These are phyloP conservation scores for Mycena floridula DNA, from an alignment of 768 basidiomycete species.

Conservation along the genomic window DNA sequence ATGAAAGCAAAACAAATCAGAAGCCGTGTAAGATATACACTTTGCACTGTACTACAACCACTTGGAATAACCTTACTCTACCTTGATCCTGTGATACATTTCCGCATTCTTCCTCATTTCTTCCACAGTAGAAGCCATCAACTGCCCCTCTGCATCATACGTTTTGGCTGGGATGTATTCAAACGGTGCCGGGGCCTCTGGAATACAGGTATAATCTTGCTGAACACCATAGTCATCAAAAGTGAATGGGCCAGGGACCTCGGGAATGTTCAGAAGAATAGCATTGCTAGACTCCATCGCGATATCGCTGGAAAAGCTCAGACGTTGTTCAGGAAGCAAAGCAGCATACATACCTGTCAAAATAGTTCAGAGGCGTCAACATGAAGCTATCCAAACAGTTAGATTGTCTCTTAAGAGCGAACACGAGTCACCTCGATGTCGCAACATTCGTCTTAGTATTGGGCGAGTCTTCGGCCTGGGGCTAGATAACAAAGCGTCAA, in stretches of 20 bases:
- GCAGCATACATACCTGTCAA: too few relatives aligned
- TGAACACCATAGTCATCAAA: conserved; percentile 52
- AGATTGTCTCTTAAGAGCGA: background rate
- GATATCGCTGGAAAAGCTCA: too few relatives aligned
- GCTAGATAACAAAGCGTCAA: conserved; percentile 22
- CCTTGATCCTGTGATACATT: conserved; percentile 31
- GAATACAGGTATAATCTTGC: conserved; percentile 31
- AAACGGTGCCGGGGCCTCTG: conserved; percentile 28
- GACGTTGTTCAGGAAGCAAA: too few relatives aligned
- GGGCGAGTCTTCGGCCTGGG: conserved; percentile 60
- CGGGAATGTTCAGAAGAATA: conserved; percentile 37
- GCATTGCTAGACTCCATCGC: conserved; percentile 54
- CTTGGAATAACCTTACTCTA: too few relatives aligned
- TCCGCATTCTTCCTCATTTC: conserved; percentile 34
- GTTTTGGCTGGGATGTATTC: conserved; percentile 27
- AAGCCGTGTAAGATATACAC: too few relatives aligned
- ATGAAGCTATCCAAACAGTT: conserved; percentile 34
- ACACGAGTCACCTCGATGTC: conserved; percentile 36
- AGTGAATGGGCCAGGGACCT: conserved; percentile 26
- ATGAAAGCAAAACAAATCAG: too few relatives aligned
- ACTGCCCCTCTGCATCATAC: conserved; percentile 28
- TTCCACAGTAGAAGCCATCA: conserved; percentile 24
- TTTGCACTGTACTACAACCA: too few relatives aligned
- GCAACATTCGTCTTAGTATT: conserved; percentile 54
- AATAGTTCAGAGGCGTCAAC: conserved; percentile 58